phyloP scores from a whole-genome alignment of 2,329 filamentous ascomycete species.

The Cytospora paraplurivora region DNA sequence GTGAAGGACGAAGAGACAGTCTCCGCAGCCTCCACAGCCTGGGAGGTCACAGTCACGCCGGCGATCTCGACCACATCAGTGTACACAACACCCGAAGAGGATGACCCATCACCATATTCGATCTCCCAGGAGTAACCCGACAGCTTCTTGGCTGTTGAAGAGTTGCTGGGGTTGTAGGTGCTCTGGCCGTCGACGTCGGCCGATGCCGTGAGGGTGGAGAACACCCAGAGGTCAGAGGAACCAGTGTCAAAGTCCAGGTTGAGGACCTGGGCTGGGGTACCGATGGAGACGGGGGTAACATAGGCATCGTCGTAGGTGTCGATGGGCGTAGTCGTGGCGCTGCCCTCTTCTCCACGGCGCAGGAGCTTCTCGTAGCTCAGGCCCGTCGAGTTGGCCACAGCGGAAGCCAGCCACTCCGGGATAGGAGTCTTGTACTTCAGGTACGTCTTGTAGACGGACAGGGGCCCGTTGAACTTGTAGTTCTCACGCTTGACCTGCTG shows the following conservation, averaged over 20 bases:
- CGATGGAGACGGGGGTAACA: conserved; percentile 61
- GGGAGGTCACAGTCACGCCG: conserved; percentile 57
- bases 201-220: conserved; percentile 56
- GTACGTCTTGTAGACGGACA: conserved; percentile 30
- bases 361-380: conserved; percentile 15
- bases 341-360: conserved; percentile 19
- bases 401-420: conserved; percentile 25
- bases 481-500: conserved; percentile 25
- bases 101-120: conserved; percentile 65
- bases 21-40: conserved; percentile 66
- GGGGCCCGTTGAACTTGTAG: conserved; percentile 27
- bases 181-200: conserved; percentile 53
- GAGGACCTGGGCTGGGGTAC: conserved; percentile 53
- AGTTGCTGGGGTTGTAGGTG: conserved; percentile 54
- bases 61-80: conserved; percentile 64
- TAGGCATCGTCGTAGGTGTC: conserved; percentile 38
- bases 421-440: conserved; percentile 29
- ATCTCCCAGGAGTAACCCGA: conserved; percentile 54
- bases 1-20: conserved; percentile 51
- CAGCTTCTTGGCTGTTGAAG: conserved; percentile 47
- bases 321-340: conserved; percentile 19
- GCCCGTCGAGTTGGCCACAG: conserved; percentile 28
- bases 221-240: conserved; percentile 70
- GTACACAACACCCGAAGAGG: conserved; percentile 63
- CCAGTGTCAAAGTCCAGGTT: conserved; percentile 70